Evolutionary conservation across 2,329 filamentous ascomycete species (phyloP).

Genomic region (Aureobasidium vineae): DNA sequence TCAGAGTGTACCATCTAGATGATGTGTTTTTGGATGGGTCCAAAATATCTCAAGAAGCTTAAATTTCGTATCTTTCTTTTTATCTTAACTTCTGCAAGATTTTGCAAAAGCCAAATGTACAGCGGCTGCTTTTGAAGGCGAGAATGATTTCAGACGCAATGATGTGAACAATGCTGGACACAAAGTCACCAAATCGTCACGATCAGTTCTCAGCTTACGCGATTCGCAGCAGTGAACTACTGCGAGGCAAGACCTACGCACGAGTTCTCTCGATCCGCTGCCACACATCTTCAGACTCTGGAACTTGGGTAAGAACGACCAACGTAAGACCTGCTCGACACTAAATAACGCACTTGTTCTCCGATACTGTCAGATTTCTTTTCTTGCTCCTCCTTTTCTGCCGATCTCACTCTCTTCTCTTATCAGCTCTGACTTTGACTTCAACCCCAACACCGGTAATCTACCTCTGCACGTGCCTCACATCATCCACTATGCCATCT

Average conservation of each 20-base stretch:
- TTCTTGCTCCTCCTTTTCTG: neutral
- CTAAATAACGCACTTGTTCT: neutral
- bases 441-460: no score
- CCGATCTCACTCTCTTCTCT: neutral
- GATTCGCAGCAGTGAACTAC: neutral
- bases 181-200: neutral
- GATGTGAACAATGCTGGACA: neutral
- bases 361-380: neutral
- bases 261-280: no score
- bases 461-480: no score
- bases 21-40: constrained; percentile 13
- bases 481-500: no score
- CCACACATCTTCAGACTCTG: neutral
- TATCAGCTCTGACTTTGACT: neutral
- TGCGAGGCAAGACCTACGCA: neutral
- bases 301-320: neutral
- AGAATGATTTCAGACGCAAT: no score
- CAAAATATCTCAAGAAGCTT: constrained; percentile 16
- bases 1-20: constrained; percentile 10
- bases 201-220: neutral
- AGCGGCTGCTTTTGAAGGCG: neutral
- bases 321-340: neutral
- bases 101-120: neutral
- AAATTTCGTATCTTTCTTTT: constrained; percentile 10
- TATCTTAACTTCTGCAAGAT: neutral